Evolutionary conservation across 2,329 filamentous ascomycete species (phyloP), one percentile per base, ranked within the genome.

Genomic region (Colletotrichum sp.): DNA sequence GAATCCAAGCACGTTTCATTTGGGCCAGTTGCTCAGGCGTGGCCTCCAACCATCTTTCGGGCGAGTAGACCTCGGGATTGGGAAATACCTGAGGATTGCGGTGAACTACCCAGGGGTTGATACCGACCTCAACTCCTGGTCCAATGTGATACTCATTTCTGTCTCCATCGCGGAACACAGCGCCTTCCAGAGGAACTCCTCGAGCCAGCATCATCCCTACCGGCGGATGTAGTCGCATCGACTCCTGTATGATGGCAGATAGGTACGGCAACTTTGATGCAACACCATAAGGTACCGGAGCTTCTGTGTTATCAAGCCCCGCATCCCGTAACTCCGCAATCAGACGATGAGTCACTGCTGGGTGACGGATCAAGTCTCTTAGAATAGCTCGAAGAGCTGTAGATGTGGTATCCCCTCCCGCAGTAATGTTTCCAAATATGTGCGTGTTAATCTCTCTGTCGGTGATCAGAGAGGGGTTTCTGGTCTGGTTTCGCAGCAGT

Each of bases 391-490:
- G 18, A n/a, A 48, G 18, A 2, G 38, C 38, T n/a, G 38, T 48
- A n/a, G 38, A 48, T n/a, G 38, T 48, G 9, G 38, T n/a, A n/a
- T 48, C 38, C 5, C 38, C 38, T n/a, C 38, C 38, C 38, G 18
- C 38, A 48, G 38, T 48, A 48, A 48, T 48, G 18, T 48, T 48
- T 26, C 66, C 66, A 24, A 75, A 71, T 8, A 60, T 34, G 43
- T 75, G 67, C 13, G 67, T 67, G 21, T 71, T 75, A 6, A 75
- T 64, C 48, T 75, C 72, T 30, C 72, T 43, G 52, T 75, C 72
- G 36, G 28, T 75, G 18, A 75, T 28, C 28, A 68, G 60, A 4
- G 58, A 43, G 10, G 72, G 67, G 10, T 48, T 75, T 55, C 71
- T 71, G 5, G 32, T 64, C 36, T 75, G 72, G 13, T 75, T 70